Evolutionary conservation across 2,329 filamentous ascomycete species (phyloP), one percentile per base, ranked within the genome.

Genomic region (Orbilia javanica): DNA sequence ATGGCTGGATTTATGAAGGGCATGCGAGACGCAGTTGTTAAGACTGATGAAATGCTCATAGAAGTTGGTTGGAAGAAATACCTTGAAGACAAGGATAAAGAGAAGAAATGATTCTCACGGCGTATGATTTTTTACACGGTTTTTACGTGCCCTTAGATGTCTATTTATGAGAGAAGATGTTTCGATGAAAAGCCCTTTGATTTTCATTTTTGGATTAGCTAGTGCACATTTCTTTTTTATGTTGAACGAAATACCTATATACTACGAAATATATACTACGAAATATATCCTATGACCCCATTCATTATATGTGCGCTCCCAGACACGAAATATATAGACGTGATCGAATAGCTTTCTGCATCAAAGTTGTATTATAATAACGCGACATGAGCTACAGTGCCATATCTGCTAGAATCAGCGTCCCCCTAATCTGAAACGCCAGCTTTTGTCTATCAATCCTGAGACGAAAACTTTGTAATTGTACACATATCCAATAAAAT

Each of bases 361-460:
- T 25, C 31, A 20, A 42, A 60, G 34, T 60, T 44, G 22, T 67
- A 52, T 67, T 53, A 46, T 67, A 18, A 39, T 52, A 42, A 67
- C 2, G 44, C 25, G 29, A 70, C 11, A 62, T 46, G 39, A 48
- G 31, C 55, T 29, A 42, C 53, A 36, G 18, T 18, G 31, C 39
- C 27, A 65, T 48, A 63, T 63, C 63, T 34, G 31, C 57, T 15
- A 46, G 53, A 68, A 57, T 29, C 18, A 31, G 53, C 52, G 44
- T 64, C 15, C 57, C 57, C 50, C 50, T 39, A 60, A 57, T 67
- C 42, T 72, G 67, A 66, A 78, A 78, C 74, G 74, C 74, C 74
- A 62, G 57, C 57, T 78, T 72, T 72, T 78, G 62, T 78, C 74
- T 72, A 78, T 71, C 53, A 52, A 62, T 66, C 44, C 39, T 53